Base-by-base conservation (phyloP, 768 basidiomycete genomes). In the Punctularia strigosozonata region DNA sequence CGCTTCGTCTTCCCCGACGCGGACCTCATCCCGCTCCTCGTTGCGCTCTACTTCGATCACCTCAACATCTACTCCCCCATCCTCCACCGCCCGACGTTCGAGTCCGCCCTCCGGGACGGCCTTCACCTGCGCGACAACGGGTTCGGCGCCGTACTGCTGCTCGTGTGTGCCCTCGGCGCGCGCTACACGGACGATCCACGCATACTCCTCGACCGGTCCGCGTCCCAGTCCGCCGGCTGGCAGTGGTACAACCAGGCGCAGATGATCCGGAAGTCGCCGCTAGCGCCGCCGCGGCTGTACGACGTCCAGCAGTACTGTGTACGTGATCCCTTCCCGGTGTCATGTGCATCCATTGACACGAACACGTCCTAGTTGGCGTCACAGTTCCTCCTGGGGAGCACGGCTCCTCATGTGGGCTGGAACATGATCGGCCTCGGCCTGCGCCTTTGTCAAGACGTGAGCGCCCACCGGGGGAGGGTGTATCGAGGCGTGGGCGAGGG, bases 1-100 rank as follows among this genome's bases (percentile, higher is more conserved):
- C 33, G 46, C 2, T 71, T 66, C 49, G 43, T 21, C 1, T 78
- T 75, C 47, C 78, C 77, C 0, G 62, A 69, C 4, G 41, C 55
- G 1, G 68, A 72, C 32, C 67, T 90, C 32, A 60, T 71, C 12
- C 31, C 43, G 6, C 31, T 46, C 0, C 65, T 91, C 26, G 56
- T 86, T 25, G 67, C 78, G 25, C 57, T 75, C 19, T 89, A 80
- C 49, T 94, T 91, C 51, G 42, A 44, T 1, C 45, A 69, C 24
- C 39, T 67, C 42, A 82, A 88, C 49, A 42, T 66, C n/a, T 61
- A 69, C 39, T 48, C 71, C 0, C 85, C 87, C 1, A 63, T 91
- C 3, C 63, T 94, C 4, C 87, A 90, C 47, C 69, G 76, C 3
- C 76, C 75, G 0, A 72, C 72, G 4, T 87, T 91, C 46, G 67